Conservation (phyloP, 2,329 filamentous ascomycete genomes). For the Fusarium veterinarium region DNA sequence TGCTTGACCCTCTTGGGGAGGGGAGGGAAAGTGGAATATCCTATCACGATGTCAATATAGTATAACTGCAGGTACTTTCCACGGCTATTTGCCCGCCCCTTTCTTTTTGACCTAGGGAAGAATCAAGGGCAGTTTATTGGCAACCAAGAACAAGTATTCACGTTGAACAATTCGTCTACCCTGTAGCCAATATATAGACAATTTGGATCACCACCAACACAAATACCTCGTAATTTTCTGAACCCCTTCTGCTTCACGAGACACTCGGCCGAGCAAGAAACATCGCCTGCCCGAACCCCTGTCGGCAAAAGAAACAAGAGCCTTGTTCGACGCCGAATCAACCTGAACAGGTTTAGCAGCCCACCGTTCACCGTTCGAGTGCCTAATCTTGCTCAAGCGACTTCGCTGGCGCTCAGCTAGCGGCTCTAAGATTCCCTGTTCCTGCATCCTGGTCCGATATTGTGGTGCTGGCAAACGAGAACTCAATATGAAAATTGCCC, state of each 20-base stretch:
- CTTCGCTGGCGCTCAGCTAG: constrained; percentile 2
- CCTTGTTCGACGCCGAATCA: not conserved
- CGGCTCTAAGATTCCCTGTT: constrained; percentile 25
- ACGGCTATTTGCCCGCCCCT: not conserved
- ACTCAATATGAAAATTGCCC: constrained; percentile 3
- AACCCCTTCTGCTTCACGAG: not conserved
- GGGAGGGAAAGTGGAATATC: not conserved
- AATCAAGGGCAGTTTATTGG: not conserved
- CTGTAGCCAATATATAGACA: not conserved
- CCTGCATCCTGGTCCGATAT: constrained; percentile 33
- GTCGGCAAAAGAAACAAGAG: constrained; percentile 1
- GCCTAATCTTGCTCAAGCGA: constrained; percentile 11
- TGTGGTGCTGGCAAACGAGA: constrained; percentile 6
- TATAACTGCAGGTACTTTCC: not conserved
- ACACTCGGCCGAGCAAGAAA: constrained; percentile 20
- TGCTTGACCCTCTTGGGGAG: not conserved
- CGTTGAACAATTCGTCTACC: not conserved
- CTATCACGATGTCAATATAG: not conserved
- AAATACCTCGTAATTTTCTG: not conserved
- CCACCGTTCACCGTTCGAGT: constrained; percentile 9
- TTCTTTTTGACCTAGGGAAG: not conserved
- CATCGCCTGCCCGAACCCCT: not conserved
- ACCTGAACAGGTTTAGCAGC: constrained; percentile 14
- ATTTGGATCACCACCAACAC: not conserved
- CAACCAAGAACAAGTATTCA: not conserved